A percentile compares a stretch with the other conserved stretches of the same genome.
Evolutionary conservation across 1,139 yeast genomes (phyloP).

Genomic region (Ogataea hybrid): DNA sequence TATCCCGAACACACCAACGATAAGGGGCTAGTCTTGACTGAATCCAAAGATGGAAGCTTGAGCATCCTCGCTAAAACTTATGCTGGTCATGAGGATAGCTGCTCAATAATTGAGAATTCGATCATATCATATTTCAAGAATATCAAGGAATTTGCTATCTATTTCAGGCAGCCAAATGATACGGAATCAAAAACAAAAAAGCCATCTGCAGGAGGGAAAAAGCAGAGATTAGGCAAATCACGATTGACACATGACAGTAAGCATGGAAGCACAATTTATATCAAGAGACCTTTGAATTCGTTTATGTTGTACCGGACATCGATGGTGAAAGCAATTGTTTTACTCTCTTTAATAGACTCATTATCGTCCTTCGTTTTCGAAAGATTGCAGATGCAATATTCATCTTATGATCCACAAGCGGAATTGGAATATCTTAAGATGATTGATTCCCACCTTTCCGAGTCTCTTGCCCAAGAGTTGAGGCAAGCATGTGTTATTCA

Average conservation of each 20-base stretch:
- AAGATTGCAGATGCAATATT: constrained; percentile 15
- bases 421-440: constrained; percentile 19
- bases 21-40: constrained; percentile 21
- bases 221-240: constrained; percentile 6
- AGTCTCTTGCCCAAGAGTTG: constrained; percentile 10
- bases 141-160: constrained; percentile 22
- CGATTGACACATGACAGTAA: neutral
- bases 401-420: constrained; percentile 14
- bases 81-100: constrained; percentile 24
- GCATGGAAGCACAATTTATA: constrained; percentile 17
- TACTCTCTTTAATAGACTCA: constrained; percentile 38
- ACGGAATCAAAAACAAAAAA: constrained; percentile 4
- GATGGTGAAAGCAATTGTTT: constrained; percentile 42
- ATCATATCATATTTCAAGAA: constrained; percentile 20
- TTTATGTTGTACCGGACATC: constrained; percentile 48
- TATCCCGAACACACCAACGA: constrained; percentile 19
- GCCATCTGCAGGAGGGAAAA: constrained; percentile 4
- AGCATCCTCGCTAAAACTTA: constrained; percentile 24
- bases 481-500: constrained; percentile 12
- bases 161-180: constrained; percentile 23
- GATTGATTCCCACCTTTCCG: constrained; percentile 11
- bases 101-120: constrained; percentile 16
- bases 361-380: constrained; percentile 25
- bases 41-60: constrained; percentile 15
- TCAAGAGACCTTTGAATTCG: constrained; percentile 49